phyloP scores from a whole-genome alignment of 164 flowering plant genomes.

The Cinnamomum micranthum region DNA sequence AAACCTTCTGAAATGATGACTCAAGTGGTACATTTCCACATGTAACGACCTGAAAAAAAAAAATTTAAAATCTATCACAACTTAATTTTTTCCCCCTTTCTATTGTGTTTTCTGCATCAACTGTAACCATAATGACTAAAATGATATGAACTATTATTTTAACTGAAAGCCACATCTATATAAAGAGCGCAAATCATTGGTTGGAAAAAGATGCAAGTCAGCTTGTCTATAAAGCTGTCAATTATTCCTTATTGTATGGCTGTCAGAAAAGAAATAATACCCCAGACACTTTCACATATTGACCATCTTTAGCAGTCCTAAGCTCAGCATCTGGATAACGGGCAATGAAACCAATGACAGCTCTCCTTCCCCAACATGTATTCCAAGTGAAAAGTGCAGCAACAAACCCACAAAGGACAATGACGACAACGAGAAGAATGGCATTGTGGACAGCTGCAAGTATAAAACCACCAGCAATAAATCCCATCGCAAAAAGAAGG shows the following conservation, averaged over 20 bases:
- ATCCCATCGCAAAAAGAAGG: constrained; percentile 83
- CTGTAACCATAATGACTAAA: too few species aligned
- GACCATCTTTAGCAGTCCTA: constrained; percentile 91
- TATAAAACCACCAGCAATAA: constrained; percentile 92
- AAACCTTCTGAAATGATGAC: constrained; percentile 75
- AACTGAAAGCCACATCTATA: too few species aligned
- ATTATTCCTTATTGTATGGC: background rate
- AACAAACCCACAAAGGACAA: constrained; percentile 62
- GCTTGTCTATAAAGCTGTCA: too few species aligned
- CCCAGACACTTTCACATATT: constrained; percentile 97
- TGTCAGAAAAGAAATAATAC: constrained; percentile 30
- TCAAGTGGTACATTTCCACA: constrained; percentile 95
- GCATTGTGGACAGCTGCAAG: constrained; percentile 93
- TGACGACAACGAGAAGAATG: constrained; percentile 81
- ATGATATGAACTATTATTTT: too few species aligned
- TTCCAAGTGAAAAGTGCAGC: constrained; percentile 80
- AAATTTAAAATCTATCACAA: background rate
- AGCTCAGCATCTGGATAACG: constrained; percentile 94
- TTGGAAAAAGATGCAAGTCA: too few species aligned
- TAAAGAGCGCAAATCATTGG: too few species aligned
- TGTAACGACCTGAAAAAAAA: constrained; percentile 77
- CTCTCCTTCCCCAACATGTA: constrained; percentile 73
- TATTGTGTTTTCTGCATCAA: too few species aligned
- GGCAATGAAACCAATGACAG: constrained; percentile 69
- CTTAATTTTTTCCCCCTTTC: too few species aligned